These are phyloP conservation scores for Xylaria nigripes DNA, from an alignment of 495 filamentous ascomycete genomes.

Conservation along the genomic window DNA sequence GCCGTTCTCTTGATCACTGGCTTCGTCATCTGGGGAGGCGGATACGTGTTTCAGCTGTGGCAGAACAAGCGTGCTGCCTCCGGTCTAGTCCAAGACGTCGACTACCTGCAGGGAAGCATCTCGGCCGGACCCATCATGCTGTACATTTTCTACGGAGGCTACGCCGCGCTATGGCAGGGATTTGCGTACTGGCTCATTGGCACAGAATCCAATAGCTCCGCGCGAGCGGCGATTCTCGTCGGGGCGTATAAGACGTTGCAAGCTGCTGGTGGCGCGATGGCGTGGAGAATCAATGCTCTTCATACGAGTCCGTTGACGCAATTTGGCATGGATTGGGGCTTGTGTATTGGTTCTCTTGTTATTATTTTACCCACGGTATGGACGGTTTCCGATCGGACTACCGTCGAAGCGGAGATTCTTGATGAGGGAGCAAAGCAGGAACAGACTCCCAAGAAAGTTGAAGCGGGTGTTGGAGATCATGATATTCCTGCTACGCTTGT, in stretches of 20 bases:
- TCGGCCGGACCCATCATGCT: slow-evolving; percentile 44
- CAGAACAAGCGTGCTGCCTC: slow-evolving; percentile 16
- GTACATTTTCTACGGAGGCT: slow-evolving; percentile 49
- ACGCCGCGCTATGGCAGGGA: slow-evolving; percentile 38
- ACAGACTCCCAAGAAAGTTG: not conserved
- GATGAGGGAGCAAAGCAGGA: not conserved
- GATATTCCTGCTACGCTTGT: not conserved
- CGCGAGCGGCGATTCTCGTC: slow-evolving; percentile 9
- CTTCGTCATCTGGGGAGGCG: slow-evolving; percentile 44
- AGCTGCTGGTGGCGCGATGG: slow-evolving; percentile 14
- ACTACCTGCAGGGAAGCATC: slow-evolving; percentile 7
- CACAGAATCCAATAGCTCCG: slow-evolving; percentile 8
- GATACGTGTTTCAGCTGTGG: slow-evolving; percentile 41
- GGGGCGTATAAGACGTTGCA: slow-evolving; percentile 18
- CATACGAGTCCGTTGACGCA: slow-evolving; percentile 12
- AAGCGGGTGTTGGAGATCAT: not conserved
- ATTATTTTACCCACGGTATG: slow-evolving; percentile 13
- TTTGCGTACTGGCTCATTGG: slow-evolving; percentile 22
- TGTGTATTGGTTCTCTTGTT: slow-evolving; percentile 9
- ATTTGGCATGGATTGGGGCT: slow-evolving; percentile 9
- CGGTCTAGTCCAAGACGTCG: slow-evolving; percentile 29
- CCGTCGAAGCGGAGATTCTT: not conserved
- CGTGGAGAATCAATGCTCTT: slow-evolving; percentile 13
- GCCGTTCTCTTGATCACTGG: slow-evolving; percentile 34
- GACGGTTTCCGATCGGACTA: slow-evolving; percentile 20